These are phyloP conservation scores for Cercophora samala DNA, from an alignment of 495 filamentous ascomycete species.

Conservation along the genomic window DNA sequence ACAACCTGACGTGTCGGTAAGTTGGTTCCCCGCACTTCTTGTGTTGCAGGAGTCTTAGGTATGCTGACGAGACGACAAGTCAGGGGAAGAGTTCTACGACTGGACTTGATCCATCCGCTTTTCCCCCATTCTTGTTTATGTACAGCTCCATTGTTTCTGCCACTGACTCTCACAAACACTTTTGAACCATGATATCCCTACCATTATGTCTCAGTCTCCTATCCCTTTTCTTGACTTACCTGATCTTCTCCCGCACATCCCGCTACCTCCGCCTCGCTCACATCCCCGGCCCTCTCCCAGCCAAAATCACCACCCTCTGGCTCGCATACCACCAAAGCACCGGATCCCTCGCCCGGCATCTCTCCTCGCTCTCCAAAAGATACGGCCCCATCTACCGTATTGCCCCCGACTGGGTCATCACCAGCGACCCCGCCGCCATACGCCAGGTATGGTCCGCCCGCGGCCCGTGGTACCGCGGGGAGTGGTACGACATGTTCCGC, in stretches of 20 bases:
- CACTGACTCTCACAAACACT: not conserved
- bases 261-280: conserved; percentile 9
- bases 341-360: conserved; percentile 7
- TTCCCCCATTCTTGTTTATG: too few species aligned
- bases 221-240: conserved; percentile 11
- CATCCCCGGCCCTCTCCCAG: conserved; percentile 16
- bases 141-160: too few species aligned
- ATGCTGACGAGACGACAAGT: not conserved
- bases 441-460: conserved; percentile 38
- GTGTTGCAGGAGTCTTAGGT: not conserved
- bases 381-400: conserved; percentile 34
- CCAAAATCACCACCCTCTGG: conserved; percentile 14
- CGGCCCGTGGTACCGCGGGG: conserved; percentile 31
- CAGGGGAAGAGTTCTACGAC: not conserved
- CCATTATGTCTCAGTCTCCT: not conserved
- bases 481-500: conserved; percentile 41
- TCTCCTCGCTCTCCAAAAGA: conserved; percentile 15
- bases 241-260: conserved; percentile 6
- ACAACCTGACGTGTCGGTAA: not conserved
- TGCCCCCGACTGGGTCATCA: conserved; percentile 39
- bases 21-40: not conserved
- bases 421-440: conserved; percentile 40
- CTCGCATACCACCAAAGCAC: conserved; percentile 15
- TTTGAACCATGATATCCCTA: not conserved
- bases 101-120: not conserved